phyloP scores from a whole-genome alignment of 1,284 basidiomycete species.

The Sphagnurus paluster region DNA sequence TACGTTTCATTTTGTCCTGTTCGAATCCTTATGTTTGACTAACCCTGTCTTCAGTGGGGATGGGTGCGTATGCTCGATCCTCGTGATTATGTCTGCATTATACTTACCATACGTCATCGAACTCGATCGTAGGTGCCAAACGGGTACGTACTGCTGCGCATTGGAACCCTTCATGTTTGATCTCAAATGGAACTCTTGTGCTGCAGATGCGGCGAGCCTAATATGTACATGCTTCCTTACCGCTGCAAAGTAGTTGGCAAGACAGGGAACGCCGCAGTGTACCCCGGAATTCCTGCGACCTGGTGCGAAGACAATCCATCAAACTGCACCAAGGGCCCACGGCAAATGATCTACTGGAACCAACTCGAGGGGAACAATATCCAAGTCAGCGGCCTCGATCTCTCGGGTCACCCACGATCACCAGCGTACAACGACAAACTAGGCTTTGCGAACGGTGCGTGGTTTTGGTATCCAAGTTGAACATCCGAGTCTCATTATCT shows the following conservation, averaged over 20 bases:
- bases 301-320: constrained; percentile 46
- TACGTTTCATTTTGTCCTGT: constrained; percentile 25
- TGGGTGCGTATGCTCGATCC: constrained; percentile 36
- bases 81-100: not conserved
- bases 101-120: not conserved
- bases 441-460: constrained; percentile 43
- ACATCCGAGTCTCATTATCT: not conserved
- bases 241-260: constrained; percentile 42
- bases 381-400: constrained; percentile 36
- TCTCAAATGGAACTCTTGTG: constrained; percentile 18
- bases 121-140: constrained; percentile 13
- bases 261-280: constrained; percentile 35
- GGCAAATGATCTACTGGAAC: constrained; percentile 51
- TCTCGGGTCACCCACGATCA: constrained; percentile 34
- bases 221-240: constrained; percentile 46
- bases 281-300: constrained; percentile 34
- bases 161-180: not conserved
- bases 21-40: constrained; percentile 8
- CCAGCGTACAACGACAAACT: constrained; percentile 45
- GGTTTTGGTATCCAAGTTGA: not conserved
- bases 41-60: constrained; percentile 37
- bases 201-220: constrained; percentile 42
- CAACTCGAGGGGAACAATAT: constrained; percentile 46
- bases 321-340: constrained; percentile 40
- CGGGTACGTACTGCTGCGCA: constrained; percentile 16